Percentiles rank a stretch among this genome's conserved stretches.
Evolutionary conservation across 2,329 filamentous ascomycete species (phyloP).

Genomic region (Fusarium irregulare): DNA sequence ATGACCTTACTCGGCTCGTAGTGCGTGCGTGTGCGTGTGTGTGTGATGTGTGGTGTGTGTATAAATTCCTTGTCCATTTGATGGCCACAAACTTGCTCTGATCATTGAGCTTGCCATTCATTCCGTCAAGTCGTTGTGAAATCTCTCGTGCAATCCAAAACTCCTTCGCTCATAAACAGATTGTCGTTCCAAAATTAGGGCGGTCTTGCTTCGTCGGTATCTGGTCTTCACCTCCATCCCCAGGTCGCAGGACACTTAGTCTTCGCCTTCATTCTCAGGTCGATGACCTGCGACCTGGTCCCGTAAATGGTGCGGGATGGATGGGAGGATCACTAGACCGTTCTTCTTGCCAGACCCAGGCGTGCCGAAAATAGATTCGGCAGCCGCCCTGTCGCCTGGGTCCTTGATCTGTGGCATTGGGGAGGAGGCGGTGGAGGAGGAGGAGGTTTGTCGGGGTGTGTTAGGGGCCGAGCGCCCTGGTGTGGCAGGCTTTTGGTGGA

Average conservation of each 20-base stretch:
- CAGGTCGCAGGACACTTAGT: not conserved
- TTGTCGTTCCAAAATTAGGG: not conserved
- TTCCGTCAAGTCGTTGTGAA: not conserved
- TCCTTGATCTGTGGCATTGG: not conserved
- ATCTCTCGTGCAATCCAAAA: not conserved
- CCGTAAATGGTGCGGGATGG: not conserved
- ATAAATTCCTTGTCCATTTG: not conserved
- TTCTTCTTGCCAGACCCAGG: not conserved
- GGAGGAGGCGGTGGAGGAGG: not conserved
- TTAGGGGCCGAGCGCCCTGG: not conserved
- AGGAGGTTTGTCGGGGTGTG: not conserved
- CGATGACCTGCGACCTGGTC: not conserved
- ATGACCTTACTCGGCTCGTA: too few relatives aligned
- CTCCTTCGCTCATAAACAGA: not conserved
- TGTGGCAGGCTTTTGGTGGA: not conserved
- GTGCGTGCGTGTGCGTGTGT: too few relatives aligned
- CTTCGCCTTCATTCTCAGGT: not conserved
- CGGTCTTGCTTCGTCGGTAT: not conserved
- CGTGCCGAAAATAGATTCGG: not conserved
- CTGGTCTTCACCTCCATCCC: not conserved
- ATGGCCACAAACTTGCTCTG: not conserved
- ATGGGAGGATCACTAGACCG: constrained; percentile 1
- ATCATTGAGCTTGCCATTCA: not conserved
- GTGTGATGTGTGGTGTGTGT: too few relatives aligned
- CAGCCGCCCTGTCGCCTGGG: not conserved